Base-by-base conservation (phyloP, 169 alveolate species). In the Cardiosporidium cionae region DNA sequence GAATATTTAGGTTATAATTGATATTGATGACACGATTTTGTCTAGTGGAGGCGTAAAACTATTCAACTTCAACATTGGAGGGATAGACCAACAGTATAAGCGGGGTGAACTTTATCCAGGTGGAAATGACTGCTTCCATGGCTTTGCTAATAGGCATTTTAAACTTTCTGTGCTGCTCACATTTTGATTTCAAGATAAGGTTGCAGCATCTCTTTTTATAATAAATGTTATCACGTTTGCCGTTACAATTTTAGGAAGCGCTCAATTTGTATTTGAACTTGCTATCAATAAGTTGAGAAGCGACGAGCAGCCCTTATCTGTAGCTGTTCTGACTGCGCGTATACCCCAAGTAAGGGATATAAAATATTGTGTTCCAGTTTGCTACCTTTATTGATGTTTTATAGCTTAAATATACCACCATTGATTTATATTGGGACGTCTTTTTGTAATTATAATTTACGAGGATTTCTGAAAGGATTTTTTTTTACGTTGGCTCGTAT, bases 11-110 rank as follows among this genome's bases (percentile, higher is more conserved):
- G 91, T 86, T 4, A 78, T 88, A 34, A 85, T 88, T 22, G 93
- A 88, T 58, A 85, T 88, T 44, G 93, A 88, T 65, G 93, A 88
- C 65, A 88, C 93, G n/a, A 78, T 88, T 27, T 83, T 85, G 70
- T 88, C 93, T 25, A 87, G 93, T 62, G 93, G 93, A 0, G 93
- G 93, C 2, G 82, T 82, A 70, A 87, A 75, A 66, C 65, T 88
- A 32, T 85, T 88, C 82, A 84, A 85, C 62, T 88, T 87, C 32
- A 84, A 84, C 27, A 72, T 88, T n/a, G 93, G 93, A 7, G 93
- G 93, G 5, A 87, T 88, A 28, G 93, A 88, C 70, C 85, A 92
- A 6, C 93, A 88, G 74, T 74, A 74, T 33, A 70, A 37, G n/a
- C 66, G 80, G 0, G 80, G 80, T 6, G 0, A 9, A 32, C 54